Evolutionary conservation across 2,329 filamentous ascomycete species (phyloP), one percentile per base, ranked within the genome.

Genomic region (Verruconis gallopava): DNA sequence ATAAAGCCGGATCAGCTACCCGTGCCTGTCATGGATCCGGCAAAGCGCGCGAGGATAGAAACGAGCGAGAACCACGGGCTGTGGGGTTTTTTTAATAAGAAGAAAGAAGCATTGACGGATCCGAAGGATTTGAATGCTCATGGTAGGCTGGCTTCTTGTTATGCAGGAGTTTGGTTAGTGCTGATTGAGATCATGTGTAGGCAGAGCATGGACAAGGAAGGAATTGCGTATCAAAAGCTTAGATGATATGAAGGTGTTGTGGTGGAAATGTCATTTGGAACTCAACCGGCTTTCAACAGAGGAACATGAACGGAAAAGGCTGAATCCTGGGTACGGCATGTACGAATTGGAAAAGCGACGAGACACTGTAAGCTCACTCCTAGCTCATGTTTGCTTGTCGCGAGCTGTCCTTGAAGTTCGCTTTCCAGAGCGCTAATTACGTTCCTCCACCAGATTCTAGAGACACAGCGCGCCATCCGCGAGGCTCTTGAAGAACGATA

Each of bases 221-320:
- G 91, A 98, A 66, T 69, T 98, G 54, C 75, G 88, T 48, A 71
- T 74, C 48, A 95, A 95, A 66, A 85, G 81, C 48, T 98, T 86
- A 84, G 85, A 94, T 47, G 88, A 96, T 60, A 65, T 98, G 53
- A 88, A 96, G 62, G 69, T 71, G 47, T 70, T 98, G 55, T 98
- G 89, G 86, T 98, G 88, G 85, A 75, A 86, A 43, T 96, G 91
- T 59, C 73, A 81, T 46, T 86, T 84, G 65, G 91, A 98, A 66
- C 72, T 83, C 53, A 98, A 98, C 64, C 75, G 84, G 51, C 75
- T 96, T 51, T 71, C 77, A n/a, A 96, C 93, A 21, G 78, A 81
- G 50, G 69, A 70, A 41, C 61, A 70, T 44, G 85, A 93, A 66
- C 72, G 84, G 52, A 56, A 66, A 21, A 73, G 81, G 50, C 56